These are phyloP conservation scores for Psilocybe tampanensis DNA, from an alignment of 768 basidiomycete genomes.

Conservation along the genomic window DNA sequence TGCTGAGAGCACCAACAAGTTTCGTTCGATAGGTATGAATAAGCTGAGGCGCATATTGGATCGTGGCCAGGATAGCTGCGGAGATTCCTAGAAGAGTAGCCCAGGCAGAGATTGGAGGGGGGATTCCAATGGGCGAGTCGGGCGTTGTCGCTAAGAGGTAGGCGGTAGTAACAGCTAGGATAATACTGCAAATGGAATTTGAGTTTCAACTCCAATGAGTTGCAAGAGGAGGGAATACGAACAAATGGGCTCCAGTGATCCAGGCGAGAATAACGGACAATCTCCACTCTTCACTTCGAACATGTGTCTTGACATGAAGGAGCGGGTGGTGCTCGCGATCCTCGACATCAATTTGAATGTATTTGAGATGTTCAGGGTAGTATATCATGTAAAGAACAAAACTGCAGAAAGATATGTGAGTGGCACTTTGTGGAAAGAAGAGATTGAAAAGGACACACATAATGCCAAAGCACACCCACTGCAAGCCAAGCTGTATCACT, in stretches of 20 bases:
- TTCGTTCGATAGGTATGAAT: constrained; percentile 73
- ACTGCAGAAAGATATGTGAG: constrained; percentile 39
- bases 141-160: constrained; percentile 52
- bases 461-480: constrained; percentile 83
- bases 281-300: constrained; percentile 72
- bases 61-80: constrained; percentile 73
- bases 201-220: neutral
- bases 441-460: constrained; percentile 59
- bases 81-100: constrained; percentile 87
- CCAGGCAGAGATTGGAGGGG: constrained; percentile 50
- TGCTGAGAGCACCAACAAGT: constrained; percentile 90
- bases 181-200: constrained; percentile 36
- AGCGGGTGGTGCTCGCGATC: constrained; percentile 33
- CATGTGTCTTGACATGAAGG: constrained; percentile 45
- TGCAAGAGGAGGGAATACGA: constrained; percentile 26
- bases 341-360: constrained; percentile 29
- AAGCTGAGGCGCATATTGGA: constrained; percentile 91
- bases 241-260: constrained; percentile 77
- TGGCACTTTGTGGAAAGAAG: neutral
- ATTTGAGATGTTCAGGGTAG: constrained; percentile 87
- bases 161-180: constrained; percentile 63
- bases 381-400: constrained; percentile 90
- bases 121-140: constrained; percentile 34
- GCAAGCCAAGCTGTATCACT: constrained; percentile 76
- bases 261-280: constrained; percentile 77